phyloP scores from a whole-genome alignment of 2,329 filamentous ascomycete species.

The Fusarium pilosicola region DNA sequence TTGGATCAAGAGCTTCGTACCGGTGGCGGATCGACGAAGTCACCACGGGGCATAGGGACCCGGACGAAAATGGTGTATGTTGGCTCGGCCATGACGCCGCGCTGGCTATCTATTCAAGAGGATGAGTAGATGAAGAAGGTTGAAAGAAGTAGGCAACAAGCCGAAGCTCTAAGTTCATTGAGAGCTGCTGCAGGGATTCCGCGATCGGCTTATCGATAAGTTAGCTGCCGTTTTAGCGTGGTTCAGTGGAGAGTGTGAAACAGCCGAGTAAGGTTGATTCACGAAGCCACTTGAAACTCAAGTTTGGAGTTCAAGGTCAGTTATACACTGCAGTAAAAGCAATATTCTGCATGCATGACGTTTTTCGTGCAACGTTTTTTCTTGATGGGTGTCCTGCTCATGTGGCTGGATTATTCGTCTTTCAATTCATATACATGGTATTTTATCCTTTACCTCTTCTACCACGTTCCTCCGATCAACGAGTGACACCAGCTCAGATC shows the following conservation, averaged over 20 bases:
- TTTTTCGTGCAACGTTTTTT: neutral
- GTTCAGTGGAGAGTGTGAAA: constrained; percentile 16
- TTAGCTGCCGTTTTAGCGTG: constrained; percentile 31
- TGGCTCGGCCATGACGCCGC: constrained; percentile 58
- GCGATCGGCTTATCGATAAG: constrained; percentile 40
- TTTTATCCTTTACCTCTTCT: neutral
- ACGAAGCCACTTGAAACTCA: neutral
- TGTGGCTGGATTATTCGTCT: neutral
- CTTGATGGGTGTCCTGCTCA: accelerated
- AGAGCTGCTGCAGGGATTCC: constrained; percentile 35
- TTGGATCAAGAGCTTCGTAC: constrained; percentile 59
- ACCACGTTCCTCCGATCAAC: neutral
- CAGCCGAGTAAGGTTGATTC: neutral
- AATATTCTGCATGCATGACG: neutral
- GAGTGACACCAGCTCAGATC: neutral
- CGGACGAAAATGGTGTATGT: constrained; percentile 83
- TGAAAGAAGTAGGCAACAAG: constrained; percentile 25
- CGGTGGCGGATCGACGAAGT: constrained; percentile 89
- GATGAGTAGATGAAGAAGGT: constrained; percentile 29
- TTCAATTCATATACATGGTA: neutral
- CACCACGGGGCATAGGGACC: constrained; percentile 86
- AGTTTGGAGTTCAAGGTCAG: neutral
- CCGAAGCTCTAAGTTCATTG: constrained; percentile 29
- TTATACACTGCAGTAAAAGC: neutral
- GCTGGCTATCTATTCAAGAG: constrained; percentile 33